Percentiles rank a stretch among this genome's conserved stretches.
These are phyloP conservation scores for Aspergillus kassunensis DNA, from an alignment of 495 filamentous ascomycete species.

Conservation along the genomic window DNA sequence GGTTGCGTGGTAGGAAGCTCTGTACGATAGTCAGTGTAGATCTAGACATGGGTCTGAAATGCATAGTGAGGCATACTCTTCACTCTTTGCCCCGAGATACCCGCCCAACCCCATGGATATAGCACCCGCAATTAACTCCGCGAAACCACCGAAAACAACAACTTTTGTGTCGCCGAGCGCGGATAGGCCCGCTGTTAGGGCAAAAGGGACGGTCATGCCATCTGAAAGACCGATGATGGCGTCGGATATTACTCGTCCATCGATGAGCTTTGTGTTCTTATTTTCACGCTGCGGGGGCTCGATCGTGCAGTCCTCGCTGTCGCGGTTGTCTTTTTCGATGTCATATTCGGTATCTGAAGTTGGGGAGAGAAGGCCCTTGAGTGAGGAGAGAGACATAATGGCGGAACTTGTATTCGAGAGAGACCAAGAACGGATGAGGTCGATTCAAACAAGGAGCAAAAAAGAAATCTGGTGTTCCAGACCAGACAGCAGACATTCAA, in stretches of 20 bases:
- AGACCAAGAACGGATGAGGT: background rate
- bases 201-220: conserved; percentile 59
- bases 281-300: conserved; percentile 19
- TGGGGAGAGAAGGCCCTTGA: conserved; percentile 35
- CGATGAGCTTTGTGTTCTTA: conserved; percentile 28
- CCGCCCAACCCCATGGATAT: conserved; percentile 59
- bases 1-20: conserved; percentile 52
- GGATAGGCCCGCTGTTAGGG: conserved; percentile 54
- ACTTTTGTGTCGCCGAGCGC: conserved; percentile 51
- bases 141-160: conserved; percentile 55
- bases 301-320: conserved; percentile 13
- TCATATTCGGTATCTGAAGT: conserved; percentile 31
- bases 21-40: conserved; percentile 14
- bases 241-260: conserved; percentile 53
- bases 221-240: conserved; percentile 60
- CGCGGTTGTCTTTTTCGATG: conserved; percentile 31
- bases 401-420: no score
- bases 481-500: no score
- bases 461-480: no score
- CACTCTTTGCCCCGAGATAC: conserved; percentile 65
- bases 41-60: background rate
- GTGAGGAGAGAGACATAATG: conserved; percentile 35
- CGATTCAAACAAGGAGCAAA: no score
- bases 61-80: conserved; percentile 45
- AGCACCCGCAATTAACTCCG: conserved; percentile 55